Conservation (phyloP, 1,139 yeast species). For the Candida freyschussii region DNA sequence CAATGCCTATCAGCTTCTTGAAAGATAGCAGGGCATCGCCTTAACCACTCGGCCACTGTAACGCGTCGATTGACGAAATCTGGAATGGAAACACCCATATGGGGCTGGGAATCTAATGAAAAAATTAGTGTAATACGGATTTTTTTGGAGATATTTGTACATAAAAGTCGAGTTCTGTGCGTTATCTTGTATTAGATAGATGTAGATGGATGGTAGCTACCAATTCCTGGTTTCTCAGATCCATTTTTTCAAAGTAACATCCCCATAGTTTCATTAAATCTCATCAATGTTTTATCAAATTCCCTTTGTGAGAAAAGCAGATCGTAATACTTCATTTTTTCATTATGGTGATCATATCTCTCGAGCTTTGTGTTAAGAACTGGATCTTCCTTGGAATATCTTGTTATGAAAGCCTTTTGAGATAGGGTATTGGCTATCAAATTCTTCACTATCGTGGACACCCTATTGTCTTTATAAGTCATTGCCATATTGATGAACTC, state of each 20-base stretch:
- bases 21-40: constrained; percentile 74
- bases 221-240: no score
- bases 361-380: constrained; percentile 2
- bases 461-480: constrained; percentile 4
- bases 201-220: no score
- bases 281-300: constrained; percentile 11
- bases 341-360: constrained; percentile 6
- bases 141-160: no score
- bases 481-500: constrained; percentile 10
- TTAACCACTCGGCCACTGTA: constrained; percentile 84
- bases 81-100: no score
- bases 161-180: no score
- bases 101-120: no score
- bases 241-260: constrained; percentile 10
- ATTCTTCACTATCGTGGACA: constrained; percentile 9
- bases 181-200: no score
- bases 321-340: constrained; percentile 6
- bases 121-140: no score
- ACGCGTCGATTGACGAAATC: constrained; percentile 10
- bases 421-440: constrained; percentile 10
- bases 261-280: constrained; percentile 11
- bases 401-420: constrained; percentile 4
- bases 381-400: constrained; percentile 4
- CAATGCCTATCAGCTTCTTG: constrained; percentile 40
- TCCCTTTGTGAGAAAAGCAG: constrained; percentile 8